These are phyloP conservation scores for Perilla frutescens DNA, from an alignment of 257 asterid species.

Conservation along the genomic window DNA sequence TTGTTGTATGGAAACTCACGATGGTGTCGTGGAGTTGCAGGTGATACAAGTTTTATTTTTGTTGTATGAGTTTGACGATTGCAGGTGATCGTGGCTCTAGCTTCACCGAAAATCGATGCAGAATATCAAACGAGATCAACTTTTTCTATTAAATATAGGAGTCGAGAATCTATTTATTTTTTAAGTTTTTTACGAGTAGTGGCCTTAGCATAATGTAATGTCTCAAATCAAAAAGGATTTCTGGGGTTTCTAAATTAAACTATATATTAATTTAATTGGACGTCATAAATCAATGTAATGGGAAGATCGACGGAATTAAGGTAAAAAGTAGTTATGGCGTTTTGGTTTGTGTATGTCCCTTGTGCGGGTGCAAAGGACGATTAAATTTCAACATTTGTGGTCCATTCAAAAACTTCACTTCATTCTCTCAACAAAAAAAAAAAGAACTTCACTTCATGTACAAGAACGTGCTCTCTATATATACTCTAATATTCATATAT, in stretches of 20 bases:
- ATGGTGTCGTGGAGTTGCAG: conserved; percentile 27
- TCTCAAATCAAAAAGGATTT: background rate
- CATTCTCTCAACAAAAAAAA: too few species aligned
- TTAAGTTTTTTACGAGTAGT: background rate
- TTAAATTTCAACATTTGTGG: background rate
- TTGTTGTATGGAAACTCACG: conserved; percentile 18
- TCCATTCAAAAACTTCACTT: background rate
- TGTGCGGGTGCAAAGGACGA: conserved; percentile 9
- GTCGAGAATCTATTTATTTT: conserved; percentile 1
- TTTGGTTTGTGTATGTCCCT: background rate
- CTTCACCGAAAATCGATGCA: background rate
- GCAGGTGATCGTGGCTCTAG: background rate
- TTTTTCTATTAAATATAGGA: background rate
- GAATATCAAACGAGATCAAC: conserved; percentile 9
- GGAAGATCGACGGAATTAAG: background rate
- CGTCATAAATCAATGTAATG: background rate
- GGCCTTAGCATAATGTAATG: background rate
- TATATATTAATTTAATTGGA: background rate
- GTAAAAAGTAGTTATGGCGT: background rate
- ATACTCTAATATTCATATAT: too few species aligned
- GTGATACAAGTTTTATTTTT: background rate
- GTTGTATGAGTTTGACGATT: background rate
- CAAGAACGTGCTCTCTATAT: background rate
- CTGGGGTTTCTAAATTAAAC: background rate
- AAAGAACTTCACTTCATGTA: background rate